Evolutionary conservation across 345 rosid species (phyloP).

Genomic region (Hibiscus mutabilis): DNA sequence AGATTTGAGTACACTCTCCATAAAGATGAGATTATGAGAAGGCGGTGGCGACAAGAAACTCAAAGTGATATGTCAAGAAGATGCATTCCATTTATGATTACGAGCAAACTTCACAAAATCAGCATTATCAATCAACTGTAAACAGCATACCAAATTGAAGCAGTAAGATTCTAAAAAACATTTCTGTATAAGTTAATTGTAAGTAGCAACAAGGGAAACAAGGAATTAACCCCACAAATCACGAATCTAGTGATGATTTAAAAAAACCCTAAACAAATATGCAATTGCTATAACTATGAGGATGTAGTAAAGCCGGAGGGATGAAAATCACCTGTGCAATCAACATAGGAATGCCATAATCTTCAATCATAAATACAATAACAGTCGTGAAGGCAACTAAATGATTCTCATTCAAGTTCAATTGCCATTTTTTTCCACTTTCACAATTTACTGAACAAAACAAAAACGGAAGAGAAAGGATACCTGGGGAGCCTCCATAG

Average conservation of each 20-base stretch:
- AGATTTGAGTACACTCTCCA: background rate
- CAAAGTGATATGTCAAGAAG: background rate
- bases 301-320: conserved; percentile 63
- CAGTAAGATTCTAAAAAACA: background rate
- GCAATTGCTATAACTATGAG: conserved; percentile 82
- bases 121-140: background rate
- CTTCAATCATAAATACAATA: conserved; percentile 3
- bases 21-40: background rate
- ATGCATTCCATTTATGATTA: background rate
- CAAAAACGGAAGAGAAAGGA: background rate
- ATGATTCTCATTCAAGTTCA: background rate
- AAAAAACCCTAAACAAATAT: conserved; percentile 47
- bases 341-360: conserved; percentile 9
- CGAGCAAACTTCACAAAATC: background rate
- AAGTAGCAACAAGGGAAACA: background rate
- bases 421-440: background rate
- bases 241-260: background rate
- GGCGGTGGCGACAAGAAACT: background rate
- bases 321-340: conserved; percentile 49
- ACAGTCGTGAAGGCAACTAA: background rate
- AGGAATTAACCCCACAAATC: background rate
- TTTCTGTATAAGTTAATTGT: background rate
- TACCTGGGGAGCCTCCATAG: conserved; percentile 80
- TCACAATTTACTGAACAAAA: background rate
- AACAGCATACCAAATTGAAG: background rate